Conservation (phyloP, 768 basidiomycete genomes). For the Boletus pseudo-olivaceus region DNA sequence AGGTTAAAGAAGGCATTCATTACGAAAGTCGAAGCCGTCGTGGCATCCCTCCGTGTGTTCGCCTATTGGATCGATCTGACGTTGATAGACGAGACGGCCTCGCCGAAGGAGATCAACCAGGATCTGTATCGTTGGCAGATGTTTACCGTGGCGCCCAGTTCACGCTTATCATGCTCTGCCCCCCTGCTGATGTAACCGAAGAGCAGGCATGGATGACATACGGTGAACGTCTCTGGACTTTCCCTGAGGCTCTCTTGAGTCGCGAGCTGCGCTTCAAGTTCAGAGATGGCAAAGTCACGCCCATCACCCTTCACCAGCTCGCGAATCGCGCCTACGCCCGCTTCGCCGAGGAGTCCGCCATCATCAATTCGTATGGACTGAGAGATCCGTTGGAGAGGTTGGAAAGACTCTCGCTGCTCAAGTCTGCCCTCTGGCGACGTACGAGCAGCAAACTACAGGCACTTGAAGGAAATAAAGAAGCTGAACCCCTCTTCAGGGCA, state of each 20-base stretch:
- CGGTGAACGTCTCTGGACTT: constrained; percentile 25
- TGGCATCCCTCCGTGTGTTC: constrained; percentile 5
- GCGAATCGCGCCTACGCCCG: constrained; percentile 20
- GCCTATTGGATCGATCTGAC: constrained; percentile 25
- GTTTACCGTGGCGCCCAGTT: constrained; percentile 21
- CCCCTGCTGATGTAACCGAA: background rate
- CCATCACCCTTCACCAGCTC: constrained; percentile 22
- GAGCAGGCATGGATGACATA: constrained; percentile 13
- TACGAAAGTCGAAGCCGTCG: background rate
- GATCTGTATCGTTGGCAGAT: constrained; percentile 25
- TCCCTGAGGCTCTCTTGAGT: constrained; percentile 22
- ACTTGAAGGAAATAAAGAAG: background rate
- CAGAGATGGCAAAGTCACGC: constrained; percentile 8
- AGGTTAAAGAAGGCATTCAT: background rate
- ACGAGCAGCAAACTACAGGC: background rate
- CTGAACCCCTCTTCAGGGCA: background rate
- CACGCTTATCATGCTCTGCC: constrained; percentile 21
- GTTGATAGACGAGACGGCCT: background rate
- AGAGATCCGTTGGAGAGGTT: constrained; percentile 23
- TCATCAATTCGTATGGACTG: constrained; percentile 20
- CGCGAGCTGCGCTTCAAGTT: constrained; percentile 17
- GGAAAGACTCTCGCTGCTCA: constrained; percentile 21
- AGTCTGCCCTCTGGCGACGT: constrained; percentile 23
- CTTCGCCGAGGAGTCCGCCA: constrained; percentile 16
- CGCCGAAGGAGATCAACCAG: constrained; percentile 4